Evolutionary conservation across 768 basidiomycete genomes (phyloP), one percentile per base, ranked within the genome.

Genomic region (Dentipellis sp.): DNA sequence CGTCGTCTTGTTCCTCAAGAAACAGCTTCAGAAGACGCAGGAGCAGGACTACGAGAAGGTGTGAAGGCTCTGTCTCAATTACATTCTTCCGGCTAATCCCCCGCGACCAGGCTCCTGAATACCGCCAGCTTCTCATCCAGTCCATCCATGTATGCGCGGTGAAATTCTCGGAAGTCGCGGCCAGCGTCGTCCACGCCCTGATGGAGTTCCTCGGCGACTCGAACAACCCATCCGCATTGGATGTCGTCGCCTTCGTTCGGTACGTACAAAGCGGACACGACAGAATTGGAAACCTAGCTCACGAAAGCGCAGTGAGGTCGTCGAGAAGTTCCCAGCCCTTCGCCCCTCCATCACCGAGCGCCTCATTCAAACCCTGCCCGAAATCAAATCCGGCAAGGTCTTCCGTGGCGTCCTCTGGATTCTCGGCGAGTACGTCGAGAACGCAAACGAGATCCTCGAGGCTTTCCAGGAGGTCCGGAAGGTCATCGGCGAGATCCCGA

Each of bases 371-470:
- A 88, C 91, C 0, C 83, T 97, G 50, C 64, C 78, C 55, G 91
- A 91, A 59, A 91, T 97, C 73, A 94, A 94, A 70, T 94, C 91
- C 1, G 94, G 94, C 55, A 98, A 97, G 70, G 94, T 98, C 21
- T 97, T 90, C 78, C 85, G 94, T 4, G 97, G 95, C 7, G 81
- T 97, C 16, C 79, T 98, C 50, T 98, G 97, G 95, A 97, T 98
- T 61, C 77, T 97, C n/a, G 95, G 97, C 59, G 95, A 98, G 72
- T 99, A 98, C 63, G 85, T 90, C 39, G 82, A 85, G 59, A 71
- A 75, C 4, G 71, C 78, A 50, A 56, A 70, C 54, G 90, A 90
- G 57, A 90, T 97, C 58, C 77, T 83, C 57, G 75, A 70, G 47
- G 78, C 84, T 1, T 83, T 97, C 78, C 74, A 75, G 49, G 89